These are phyloP conservation scores for Alternaria metachromatica DNA, from an alignment of 2,329 filamentous ascomycete species.

Conservation along the genomic window DNA sequence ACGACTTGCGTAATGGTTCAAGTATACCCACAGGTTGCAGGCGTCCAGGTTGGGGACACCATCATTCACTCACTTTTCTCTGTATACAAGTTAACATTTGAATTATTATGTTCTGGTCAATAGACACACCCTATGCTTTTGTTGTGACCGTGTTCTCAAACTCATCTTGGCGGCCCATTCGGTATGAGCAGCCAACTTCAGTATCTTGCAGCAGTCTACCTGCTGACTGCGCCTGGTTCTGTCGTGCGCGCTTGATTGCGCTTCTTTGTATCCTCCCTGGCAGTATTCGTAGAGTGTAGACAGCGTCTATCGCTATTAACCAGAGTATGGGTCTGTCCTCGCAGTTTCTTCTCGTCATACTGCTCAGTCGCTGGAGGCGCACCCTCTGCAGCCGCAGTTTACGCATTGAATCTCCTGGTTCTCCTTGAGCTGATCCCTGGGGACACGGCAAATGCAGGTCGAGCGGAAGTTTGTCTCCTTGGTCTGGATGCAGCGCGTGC, in stretches of 20 bases:
- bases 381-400: constrained; percentile 91
- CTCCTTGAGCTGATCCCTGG: constrained; percentile 86
- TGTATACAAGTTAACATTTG: constrained; percentile 35
- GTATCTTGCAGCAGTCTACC: neutral
- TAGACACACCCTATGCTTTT: constrained; percentile 26
- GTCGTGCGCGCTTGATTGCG: neutral
- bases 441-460: constrained; percentile 96
- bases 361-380: constrained; percentile 79
- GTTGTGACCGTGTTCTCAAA: neutral
- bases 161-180: neutral
- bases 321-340: neutral
- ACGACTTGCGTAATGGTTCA: constrained; percentile 16
- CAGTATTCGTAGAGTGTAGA: neutral
- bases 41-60: constrained; percentile 9
- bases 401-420: constrained; percentile 91
- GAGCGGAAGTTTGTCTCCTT: constrained; percentile 99
- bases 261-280: neutral
- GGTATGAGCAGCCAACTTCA: neutral
- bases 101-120: constrained; percentile 23
- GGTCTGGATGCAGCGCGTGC: constrained; percentile 95
- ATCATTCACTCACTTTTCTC: constrained; percentile 26
- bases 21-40: constrained; percentile 23
- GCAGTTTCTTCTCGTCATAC: neutral
- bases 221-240: neutral
- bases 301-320: neutral